Evolutionary conservation across 345 rosid species (phyloP).

Genomic region (Boechera retrofracta): DNA sequence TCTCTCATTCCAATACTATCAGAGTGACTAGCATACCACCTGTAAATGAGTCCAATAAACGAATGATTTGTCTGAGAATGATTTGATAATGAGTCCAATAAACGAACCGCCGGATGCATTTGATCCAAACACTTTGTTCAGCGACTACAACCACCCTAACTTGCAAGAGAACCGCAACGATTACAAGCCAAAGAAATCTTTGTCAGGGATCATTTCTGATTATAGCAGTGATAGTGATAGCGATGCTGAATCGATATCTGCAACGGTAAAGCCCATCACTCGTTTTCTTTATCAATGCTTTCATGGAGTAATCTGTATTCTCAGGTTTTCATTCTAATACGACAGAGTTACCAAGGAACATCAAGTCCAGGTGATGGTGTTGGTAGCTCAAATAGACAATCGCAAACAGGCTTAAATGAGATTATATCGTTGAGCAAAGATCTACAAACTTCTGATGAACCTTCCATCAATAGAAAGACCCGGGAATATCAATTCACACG

Average conservation of each 20-base stretch:
- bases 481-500: not conserved
- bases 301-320: not conserved
- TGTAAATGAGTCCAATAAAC: too few relatives aligned
- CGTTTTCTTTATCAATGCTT: not conserved
- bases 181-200: too few relatives aligned
- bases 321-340: not conserved
- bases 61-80: too few relatives aligned
- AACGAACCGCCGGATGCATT: too few relatives aligned
- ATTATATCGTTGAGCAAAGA: not conserved
- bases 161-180: too few relatives aligned
- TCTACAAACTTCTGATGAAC: not conserved
- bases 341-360: constrained; percentile 20
- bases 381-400: constrained; percentile 13
- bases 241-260: constrained; percentile 32
- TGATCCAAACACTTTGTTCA: too few relatives aligned
- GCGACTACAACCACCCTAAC: too few relatives aligned
- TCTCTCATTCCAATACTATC: too few relatives aligned
- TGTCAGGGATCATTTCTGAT: not conserved
- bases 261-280: not conserved
- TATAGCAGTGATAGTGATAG: not conserved
- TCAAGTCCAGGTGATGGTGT: constrained; percentile 9
- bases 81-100: too few relatives aligned
- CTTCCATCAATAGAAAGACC: not conserved
- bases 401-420: not conserved
- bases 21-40: too few relatives aligned